Conservation (phyloP, 2,329 filamentous ascomycete genomes). For the Aspergillus pseudoviridinutans region DNA sequence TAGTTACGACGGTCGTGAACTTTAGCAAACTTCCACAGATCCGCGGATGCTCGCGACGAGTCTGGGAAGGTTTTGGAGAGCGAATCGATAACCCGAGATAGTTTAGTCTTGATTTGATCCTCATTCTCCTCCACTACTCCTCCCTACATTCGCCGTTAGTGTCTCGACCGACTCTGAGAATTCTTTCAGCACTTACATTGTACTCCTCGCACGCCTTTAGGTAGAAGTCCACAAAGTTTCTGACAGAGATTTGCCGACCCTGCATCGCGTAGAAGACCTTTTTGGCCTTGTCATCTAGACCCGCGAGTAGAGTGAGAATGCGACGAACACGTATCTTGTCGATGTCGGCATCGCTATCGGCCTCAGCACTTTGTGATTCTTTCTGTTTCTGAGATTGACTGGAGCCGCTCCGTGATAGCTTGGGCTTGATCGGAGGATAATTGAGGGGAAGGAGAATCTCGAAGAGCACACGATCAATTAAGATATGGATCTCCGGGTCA, state of each 20-base stretch:
- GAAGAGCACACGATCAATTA: conserved; percentile 79
- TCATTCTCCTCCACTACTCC: conserved; percentile 70
- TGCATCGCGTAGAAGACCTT: conserved; percentile 87
- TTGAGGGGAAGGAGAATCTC: conserved; percentile 86
- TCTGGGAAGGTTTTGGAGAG: conserved; percentile 76
- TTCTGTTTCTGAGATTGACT: conserved; percentile 55
- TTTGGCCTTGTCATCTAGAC: conserved; percentile 72
- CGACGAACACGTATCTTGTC: conserved; percentile 74
- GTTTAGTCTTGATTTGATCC: conserved; percentile 61
- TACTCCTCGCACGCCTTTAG: conserved; percentile 81
- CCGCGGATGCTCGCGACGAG: conserved; percentile 62
- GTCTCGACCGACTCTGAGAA: background rate
- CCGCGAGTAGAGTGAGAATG: conserved; percentile 75
- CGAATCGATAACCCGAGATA: conserved; percentile 70
- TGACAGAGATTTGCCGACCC: conserved; percentile 69
- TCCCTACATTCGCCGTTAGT: conserved; percentile 43
- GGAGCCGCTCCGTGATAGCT: conserved; percentile 42
- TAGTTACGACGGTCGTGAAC: conserved; percentile 86
- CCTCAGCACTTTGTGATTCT: conserved; percentile 31
- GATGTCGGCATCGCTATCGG: conserved; percentile 38
- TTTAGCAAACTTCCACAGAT: conserved; percentile 88
- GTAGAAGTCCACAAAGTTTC: conserved; percentile 70
- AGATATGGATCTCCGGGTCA: conserved; percentile 76
- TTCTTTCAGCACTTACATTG: conserved; percentile 51
- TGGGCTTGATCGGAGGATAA: conserved; percentile 69